Percentiles rank a stretch among this genome's conserved stretches.
phyloP scores from a whole-genome alignment of 2,329 filamentous ascomycete species.

The Corinectria fuckeliana region DNA sequence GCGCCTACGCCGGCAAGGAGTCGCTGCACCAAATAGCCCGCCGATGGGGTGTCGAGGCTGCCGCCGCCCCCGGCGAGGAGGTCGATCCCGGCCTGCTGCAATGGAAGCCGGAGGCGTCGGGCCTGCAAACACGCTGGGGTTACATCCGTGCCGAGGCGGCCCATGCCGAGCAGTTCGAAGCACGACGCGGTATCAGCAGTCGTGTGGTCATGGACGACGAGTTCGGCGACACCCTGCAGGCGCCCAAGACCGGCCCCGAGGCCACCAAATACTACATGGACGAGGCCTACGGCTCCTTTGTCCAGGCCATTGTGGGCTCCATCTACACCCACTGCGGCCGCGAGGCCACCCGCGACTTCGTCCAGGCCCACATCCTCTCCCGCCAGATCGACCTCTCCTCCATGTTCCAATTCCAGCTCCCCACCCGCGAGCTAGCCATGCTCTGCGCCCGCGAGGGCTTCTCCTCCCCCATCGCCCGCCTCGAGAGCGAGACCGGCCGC shows the following conservation, averaged over 20 bases:
- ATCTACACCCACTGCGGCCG: constrained; percentile 86
- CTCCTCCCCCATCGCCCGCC: constrained; percentile 81
- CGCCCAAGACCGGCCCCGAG: constrained; percentile 36
- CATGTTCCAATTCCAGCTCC: constrained; percentile 85
- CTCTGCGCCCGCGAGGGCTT: constrained; percentile 91
- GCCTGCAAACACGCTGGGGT: constrained; percentile 56
- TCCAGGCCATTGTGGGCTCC: constrained; percentile 82
- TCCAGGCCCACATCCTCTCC: constrained; percentile 82
- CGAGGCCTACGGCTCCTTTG: constrained; percentile 74
- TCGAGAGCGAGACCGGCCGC: constrained; percentile 91
- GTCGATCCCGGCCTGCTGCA: constrained; percentile 92
- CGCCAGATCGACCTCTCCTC: constrained; percentile 76
- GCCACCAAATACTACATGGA: constrained; percentile 74
- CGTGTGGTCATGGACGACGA: constrained; percentile 83
- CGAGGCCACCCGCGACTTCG: constrained; percentile 80
- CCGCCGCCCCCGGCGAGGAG: constrained; percentile 86
- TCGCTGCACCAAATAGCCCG: constrained; percentile 75
- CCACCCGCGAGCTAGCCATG: constrained; percentile 81
- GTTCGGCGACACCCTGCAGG: constrained; percentile 70
- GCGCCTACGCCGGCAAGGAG: constrained; percentile 79
- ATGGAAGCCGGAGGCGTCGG: constrained; percentile 63
- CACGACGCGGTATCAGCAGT: constrained; percentile 74
- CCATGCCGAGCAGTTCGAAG: constrained; percentile 50
- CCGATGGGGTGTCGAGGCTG: constrained; percentile 91
- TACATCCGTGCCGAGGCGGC: constrained; percentile 59